Conservation (phyloP, 2,329 filamentous ascomycete species). For the Neophaeococcomyces mojaviensis region DNA sequence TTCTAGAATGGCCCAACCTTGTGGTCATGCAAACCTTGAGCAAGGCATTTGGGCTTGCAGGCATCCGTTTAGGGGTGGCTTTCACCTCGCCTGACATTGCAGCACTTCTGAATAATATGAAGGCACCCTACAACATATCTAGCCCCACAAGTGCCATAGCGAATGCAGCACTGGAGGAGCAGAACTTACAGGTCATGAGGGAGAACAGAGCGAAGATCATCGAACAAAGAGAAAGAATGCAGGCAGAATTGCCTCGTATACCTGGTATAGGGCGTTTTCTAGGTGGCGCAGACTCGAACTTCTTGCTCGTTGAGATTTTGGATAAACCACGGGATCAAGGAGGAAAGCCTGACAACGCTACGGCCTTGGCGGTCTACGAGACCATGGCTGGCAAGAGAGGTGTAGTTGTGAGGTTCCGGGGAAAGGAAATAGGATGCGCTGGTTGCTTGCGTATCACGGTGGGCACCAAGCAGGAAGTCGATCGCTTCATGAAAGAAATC, state of each 20-base stretch:
- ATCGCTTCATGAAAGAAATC: slow-evolving; percentile 66
- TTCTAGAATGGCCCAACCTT: slow-evolving; percentile 80
- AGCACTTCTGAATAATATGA: slow-evolving; percentile 76
- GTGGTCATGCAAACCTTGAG: slow-evolving; percentile 98
- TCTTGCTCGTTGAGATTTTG: slow-evolving; percentile 82
- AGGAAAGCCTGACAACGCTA: slow-evolving; percentile 69
- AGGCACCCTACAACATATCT: slow-evolving; percentile 93
- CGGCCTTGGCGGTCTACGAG: slow-evolving; percentile 75
- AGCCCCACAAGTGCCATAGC: slow-evolving; percentile 80
- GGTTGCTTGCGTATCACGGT: slow-evolving; percentile 89
- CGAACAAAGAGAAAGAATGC: slow-evolving; percentile 66
- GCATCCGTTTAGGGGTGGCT: slow-evolving; percentile 80
- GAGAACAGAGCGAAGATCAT: slow-evolving; percentile 63
- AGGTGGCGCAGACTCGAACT: slow-evolving; percentile 78
- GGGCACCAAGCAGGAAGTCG: slow-evolving; percentile 80
- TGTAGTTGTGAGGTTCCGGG: slow-evolving; percentile 88
- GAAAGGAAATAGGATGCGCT: slow-evolving; percentile 81
- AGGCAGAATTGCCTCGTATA: slow-evolving; percentile 65
- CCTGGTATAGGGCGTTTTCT: slow-evolving; percentile 71
- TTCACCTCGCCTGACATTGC: slow-evolving; percentile 73
- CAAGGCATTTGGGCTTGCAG: slow-evolving; percentile 92
- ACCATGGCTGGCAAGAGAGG: slow-evolving; percentile 74
- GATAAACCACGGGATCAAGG: slow-evolving; percentile 47
- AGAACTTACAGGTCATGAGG: slow-evolving; percentile 67
- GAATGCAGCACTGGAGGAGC: slow-evolving; percentile 57